Evolutionary conservation across 164 flowering plant genomes (phyloP).

Genomic region (Vitis labrusca): DNA sequence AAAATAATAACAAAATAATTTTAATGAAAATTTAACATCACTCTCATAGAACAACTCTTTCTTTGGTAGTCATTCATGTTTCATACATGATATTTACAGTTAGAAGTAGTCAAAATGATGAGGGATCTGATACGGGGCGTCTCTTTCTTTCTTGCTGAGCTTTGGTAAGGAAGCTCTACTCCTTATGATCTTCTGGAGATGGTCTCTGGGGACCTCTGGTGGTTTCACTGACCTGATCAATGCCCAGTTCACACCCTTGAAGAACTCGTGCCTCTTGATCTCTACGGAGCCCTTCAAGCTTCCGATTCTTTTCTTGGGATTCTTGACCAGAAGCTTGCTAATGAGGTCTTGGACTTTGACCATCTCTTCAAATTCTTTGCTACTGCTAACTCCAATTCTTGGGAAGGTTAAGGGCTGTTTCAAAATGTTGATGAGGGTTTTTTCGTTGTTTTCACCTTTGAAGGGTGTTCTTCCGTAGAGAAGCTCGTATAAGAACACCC

Average conservation of each 20-base stretch:
- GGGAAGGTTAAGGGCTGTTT: slow-evolving; percentile 71
- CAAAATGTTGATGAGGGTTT: slow-evolving; percentile 69
- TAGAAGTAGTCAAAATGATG: slow-evolving; percentile 76
- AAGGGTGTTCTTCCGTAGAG: slow-evolving; percentile 82
- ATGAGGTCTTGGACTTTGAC: slow-evolving; percentile 68
- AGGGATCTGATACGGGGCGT: slow-evolving; percentile 62
- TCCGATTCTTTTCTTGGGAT: slow-evolving; percentile 81
- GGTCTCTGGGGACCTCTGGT: slow-evolving; percentile 63
- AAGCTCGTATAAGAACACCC: slow-evolving; percentile 80
- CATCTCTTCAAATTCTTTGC: slow-evolving; percentile 61
- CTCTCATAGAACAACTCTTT: slow-evolving; percentile 3
- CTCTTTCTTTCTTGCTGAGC: slow-evolving; percentile 54
- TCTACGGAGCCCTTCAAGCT: slow-evolving; percentile 73
- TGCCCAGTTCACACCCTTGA: slow-evolving; percentile 91
- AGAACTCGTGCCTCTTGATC: slow-evolving; percentile 84
- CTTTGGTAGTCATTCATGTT: background rate
- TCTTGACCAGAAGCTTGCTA: slow-evolving; percentile 66
- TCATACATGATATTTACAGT: slow-evolving; percentile 4
- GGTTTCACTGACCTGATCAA: slow-evolving; percentile 78
- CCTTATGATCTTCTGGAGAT: slow-evolving; percentile 20
- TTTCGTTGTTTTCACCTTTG: slow-evolving; percentile 84
- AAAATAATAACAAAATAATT: background rate
- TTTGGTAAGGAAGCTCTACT: slow-evolving; percentile 30
- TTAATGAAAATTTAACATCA: too few relatives aligned
- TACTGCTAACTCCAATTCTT: slow-evolving; percentile 36